Base-by-base conservation (phyloP, 345 rosid species). In the Clausena lansium region DNA sequence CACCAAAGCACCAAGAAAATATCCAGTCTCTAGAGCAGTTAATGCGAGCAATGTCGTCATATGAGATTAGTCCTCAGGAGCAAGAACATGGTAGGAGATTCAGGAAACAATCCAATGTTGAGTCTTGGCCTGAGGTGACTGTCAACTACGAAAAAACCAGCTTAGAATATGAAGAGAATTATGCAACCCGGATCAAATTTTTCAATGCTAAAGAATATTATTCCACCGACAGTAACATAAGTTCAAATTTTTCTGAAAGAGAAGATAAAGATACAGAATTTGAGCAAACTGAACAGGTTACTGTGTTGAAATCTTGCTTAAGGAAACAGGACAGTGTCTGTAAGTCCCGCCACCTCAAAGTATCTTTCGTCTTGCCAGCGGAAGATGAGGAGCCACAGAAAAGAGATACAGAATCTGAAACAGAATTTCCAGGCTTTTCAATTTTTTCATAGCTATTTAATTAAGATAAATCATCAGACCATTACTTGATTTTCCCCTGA, bases 241-340 rank as follows among this genome's bases (percentile, higher is more conserved):
- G 36, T 27, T 50, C 63, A 32, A 63, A 32, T 32, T 74, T 66
- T 9, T 50, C 39, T 14, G 45, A 47, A 59, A 36, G 55, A n/a
- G 70, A 54, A 36, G 67, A 82, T 30, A 71, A 61, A 30, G 74
- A 35, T 11, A 17, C 60, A 33, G 71, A 38, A 63, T 63, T 15
- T 67, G 75, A 72, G 41, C 30, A 22, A 30, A 69, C 39, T 11
- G n/a, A 59, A 35, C 61, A 79, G 70, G 81, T 69, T 63, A 33
- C 39, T 13, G 52, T 3, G 22, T 73, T 78, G 52, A 85, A 83
- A 77, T 76, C 89, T 52, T 87, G 89, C 81, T 66, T 84, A 36
- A 83, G 83, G 79, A 82, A 87, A 79, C 19, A 39, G 15, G 85
- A 80, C 62, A 73, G 88, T 74, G 77, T 19, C 67, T 27, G 82